Evolutionary conservation across 1,284 basidiomycete genomes (phyloP), one percentile per base, ranked within the genome.

Genomic region (Wallemia ichthyophaga): DNA sequence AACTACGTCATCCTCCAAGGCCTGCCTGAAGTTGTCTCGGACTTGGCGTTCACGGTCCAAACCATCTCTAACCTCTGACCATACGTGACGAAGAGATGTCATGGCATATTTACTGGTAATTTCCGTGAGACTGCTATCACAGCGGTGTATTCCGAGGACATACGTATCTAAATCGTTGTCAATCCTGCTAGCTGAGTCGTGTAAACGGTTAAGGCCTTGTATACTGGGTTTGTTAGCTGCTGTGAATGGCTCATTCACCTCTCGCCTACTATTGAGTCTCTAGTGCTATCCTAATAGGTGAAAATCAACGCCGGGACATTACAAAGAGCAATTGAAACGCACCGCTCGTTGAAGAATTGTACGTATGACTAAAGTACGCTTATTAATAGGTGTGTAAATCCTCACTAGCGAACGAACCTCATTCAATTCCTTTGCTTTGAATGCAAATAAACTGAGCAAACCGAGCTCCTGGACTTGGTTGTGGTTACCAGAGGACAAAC

Each of bases 281-380:
- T 17, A 56, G 17, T 25, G 24, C 27, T 13, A 56, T 25, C 55
- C 55, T 56, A 25, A 11, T 5, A 27, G n/a, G 27, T 25, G 15
- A 17, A 5, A 13, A 56, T 56, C 27, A 56, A 24, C 25, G 25
- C 27, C 24, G 5, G 55, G n/a, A 27, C 13, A 25, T 7, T 27
- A 7, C 11, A 27, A 23, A 24, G 11, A 27, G 55, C 5, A 11
- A 17, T 55, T 11, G 55, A 27, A 25, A 56, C 55, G 55, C 55
- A 56, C 55, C 55, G 55, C 25, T 56, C 55, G 15, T 25, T 56
- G 55, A 56, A 56, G 55, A 56, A 56, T 27, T 56, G 25, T 5
- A 56, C 55, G 27, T 56, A 56, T 48, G 37, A 48, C 37, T 48
- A 21, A 15, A 21, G 37, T 5, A 5, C 5, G 37, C n/a, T 11